A percentile compares a stretch with the other conserved stretches of the same genome.
Conservation (phyloP, 345 rosid species). For the Schrenkiella parvula region DNA sequence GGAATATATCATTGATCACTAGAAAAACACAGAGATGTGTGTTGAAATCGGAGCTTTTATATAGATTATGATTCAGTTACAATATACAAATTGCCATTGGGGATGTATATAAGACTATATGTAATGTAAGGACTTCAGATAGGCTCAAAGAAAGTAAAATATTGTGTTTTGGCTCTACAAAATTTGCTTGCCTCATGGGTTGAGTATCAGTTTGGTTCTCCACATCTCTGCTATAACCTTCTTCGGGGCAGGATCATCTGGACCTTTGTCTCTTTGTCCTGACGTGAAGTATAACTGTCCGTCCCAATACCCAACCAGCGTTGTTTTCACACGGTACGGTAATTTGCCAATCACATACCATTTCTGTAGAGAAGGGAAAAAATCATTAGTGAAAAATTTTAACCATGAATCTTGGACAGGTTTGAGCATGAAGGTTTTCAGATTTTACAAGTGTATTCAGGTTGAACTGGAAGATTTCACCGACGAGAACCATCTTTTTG, state of each 20-base stretch:
- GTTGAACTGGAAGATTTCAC: constrained; percentile 83
- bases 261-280: constrained; percentile 92
- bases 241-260: constrained; percentile 68
- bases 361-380: constrained; percentile 40
- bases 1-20: neutral
- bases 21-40: neutral
- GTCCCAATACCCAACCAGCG: constrained; percentile 75
- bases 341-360: constrained; percentile 88
- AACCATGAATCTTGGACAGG: neutral
- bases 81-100: constrained; percentile 18
- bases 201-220: constrained; percentile 78
- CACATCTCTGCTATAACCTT: constrained; percentile 85
- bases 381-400: neutral
- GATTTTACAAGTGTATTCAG: constrained; percentile 55
- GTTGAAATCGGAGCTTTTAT: neutral
- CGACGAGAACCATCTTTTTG: constrained; percentile 82
- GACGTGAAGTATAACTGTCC: constrained; percentile 92
- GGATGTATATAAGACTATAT: constrained; percentile 23
- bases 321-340: constrained; percentile 91
- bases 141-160: neutral
- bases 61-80: constrained; percentile 23
- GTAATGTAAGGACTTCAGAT: neutral
- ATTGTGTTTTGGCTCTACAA: neutral
- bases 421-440: neutral
- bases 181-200: constrained; percentile 28